Base-by-base conservation (phyloP, 306 rosid genomes). In the Hippophae rhamnoides region DNA sequence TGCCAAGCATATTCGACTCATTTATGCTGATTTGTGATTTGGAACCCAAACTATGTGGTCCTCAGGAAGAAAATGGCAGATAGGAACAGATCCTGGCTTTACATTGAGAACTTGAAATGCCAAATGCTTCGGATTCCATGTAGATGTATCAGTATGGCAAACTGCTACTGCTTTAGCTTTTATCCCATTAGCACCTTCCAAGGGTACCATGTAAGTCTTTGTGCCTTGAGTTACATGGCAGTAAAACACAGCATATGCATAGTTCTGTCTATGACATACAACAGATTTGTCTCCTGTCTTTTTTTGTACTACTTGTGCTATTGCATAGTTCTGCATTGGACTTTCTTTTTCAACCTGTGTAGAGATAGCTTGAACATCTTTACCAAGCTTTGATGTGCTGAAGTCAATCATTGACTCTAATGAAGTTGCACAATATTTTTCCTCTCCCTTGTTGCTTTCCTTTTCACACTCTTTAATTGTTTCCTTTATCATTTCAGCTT, bases 11-110 rank as follows among this genome's bases (percentile, higher is more conserved):
- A 31, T 31, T 31, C 38, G 38, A 31, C 5, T 31, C 38, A 31
- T 31, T 27, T 31, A 31, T 1, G 38, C 38, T 1, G 38, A 31
- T 31, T 31, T 31, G 38, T 47, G 25, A 3, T 62, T 73, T 25
- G 74, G 72, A 47, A 64, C 69, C 79, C 77, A 78, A 5, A 74
- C 59, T 63, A 78, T 69, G 59, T 43, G 60, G 2, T 63, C 69
- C 2, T 43, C 52, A 6, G 57, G 53, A 13, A 74, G 60, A 56
- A 74, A 79, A 45, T 79, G 78, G 46, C 84, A 74, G 10, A 74
- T 13, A 1, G 72, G 70, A 23, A 68, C 61, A 7, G 80, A 71
- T 61, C 84, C 84, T 0, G 84, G 75, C 75, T 74, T 67, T 6
- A 64, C 57, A 8, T 71, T 60, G 38, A 79, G 80, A 1, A 47